phyloP scores from a whole-genome alignment of 345 rosid genomes.

The Punica granatum region DNA sequence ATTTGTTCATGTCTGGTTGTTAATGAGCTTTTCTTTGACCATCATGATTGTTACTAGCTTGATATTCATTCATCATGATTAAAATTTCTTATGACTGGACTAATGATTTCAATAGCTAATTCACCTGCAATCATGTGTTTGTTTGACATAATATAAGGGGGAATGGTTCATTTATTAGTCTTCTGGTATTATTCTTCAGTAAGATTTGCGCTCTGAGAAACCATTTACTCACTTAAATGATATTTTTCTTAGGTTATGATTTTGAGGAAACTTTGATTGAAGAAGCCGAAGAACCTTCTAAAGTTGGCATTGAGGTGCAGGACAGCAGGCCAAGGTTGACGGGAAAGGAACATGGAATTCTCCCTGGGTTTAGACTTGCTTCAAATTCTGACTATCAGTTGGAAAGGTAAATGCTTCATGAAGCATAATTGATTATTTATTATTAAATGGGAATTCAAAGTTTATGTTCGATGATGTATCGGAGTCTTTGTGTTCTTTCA shows the following conservation, averaged over 20 bases:
- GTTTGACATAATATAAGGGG: background rate
- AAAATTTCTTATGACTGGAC: background rate
- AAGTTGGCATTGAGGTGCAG: constrained; percentile 19
- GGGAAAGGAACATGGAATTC: constrained; percentile 51
- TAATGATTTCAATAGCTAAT: background rate
- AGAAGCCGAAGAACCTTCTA: constrained; percentile 73
- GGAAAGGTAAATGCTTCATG: constrained; percentile 47
- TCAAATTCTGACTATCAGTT: constrained; percentile 50
- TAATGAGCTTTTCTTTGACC: background rate
- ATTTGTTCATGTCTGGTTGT: background rate
- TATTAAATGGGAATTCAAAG: background rate
- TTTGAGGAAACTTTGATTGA: constrained; percentile 55
- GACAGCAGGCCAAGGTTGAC: constrained; percentile 50
- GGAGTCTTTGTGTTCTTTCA: background rate
- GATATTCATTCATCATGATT: background rate
- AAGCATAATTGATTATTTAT: background rate
- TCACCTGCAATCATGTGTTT: background rate
- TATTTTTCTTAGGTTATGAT: constrained; percentile 50
- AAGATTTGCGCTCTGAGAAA: background rate
- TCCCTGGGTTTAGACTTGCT: constrained; percentile 71
- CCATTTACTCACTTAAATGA: constrained; percentile 6
- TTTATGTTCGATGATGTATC: background rate
- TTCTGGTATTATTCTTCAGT: background rate
- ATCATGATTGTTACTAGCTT: background rate
- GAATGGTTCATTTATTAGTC: background rate